These are phyloP conservation scores for Aspergillus pseudotamarii DNA, from an alignment of 2,329 filamentous ascomycete genomes.

Conservation along the genomic window DNA sequence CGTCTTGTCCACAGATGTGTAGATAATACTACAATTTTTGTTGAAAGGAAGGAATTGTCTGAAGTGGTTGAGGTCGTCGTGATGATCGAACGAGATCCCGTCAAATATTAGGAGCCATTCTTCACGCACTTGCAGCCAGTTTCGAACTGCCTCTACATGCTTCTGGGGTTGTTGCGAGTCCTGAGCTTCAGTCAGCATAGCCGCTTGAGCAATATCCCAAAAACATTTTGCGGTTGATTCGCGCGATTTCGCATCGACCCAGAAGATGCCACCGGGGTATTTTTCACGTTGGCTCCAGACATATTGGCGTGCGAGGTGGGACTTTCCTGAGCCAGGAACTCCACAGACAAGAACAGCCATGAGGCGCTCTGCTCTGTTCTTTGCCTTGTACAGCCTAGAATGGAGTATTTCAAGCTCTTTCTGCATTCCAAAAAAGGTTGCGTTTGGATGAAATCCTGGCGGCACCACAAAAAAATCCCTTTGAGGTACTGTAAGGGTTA, in stretches of 20 bases:
- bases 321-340: constrained; percentile 69
- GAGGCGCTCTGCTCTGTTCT: constrained; percentile 60
- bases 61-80: constrained; percentile 54
- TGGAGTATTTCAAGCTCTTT: constrained; percentile 62
- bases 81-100: constrained; percentile 63
- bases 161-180: constrained; percentile 43
- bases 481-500: constrained; percentile 23
- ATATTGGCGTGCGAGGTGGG: constrained; percentile 69
- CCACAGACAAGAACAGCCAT: constrained; percentile 66
- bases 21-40: constrained; percentile 66
- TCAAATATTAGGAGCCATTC: constrained; percentile 71
- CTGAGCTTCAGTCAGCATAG: constrained; percentile 51
- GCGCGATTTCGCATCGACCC: constrained; percentile 65
- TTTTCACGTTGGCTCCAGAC: constrained; percentile 61
- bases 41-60: constrained; percentile 66
- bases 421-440: constrained; percentile 63
- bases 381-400: constrained; percentile 60
- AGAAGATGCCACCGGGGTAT: constrained; percentile 70
- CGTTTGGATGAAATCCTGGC: constrained; percentile 64
- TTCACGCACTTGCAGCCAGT: constrained; percentile 64
- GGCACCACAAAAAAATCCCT: constrained; percentile 51
- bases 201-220: constrained; percentile 66
- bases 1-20: constrained; percentile 68
- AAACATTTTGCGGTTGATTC: constrained; percentile 64
- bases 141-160: constrained; percentile 60